Conservation (phyloP, 2,329 filamentous ascomycete species). For the Lachnum nothofagi region DNA sequence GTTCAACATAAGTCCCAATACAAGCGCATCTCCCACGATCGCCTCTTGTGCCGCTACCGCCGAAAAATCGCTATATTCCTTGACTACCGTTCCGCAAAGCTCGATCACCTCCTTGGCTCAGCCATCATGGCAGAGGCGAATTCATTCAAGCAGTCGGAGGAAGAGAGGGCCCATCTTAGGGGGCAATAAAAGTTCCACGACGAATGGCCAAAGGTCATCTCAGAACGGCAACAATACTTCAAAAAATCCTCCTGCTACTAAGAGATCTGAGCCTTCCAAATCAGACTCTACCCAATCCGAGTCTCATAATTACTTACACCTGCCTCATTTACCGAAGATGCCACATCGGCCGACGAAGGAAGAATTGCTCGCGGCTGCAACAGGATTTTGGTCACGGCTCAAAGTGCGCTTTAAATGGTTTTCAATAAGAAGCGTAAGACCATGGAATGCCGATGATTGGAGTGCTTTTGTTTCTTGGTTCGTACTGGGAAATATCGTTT, state of each 20-base stretch:
- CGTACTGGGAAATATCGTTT: slow-evolving; percentile 84
- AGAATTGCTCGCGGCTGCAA: slow-evolving; percentile 85
- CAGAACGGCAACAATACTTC: slow-evolving; percentile 20
- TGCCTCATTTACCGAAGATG: slow-evolving; percentile 58
- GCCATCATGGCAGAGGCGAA: slow-evolving; percentile 27
- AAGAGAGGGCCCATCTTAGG: slow-evolving; percentile 22
- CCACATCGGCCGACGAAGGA: slow-evolving; percentile 90
- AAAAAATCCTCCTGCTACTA: slow-evolving; percentile 13
- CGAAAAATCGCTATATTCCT: slow-evolving; percentile 25
- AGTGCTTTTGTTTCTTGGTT: slow-evolving; percentile 95
- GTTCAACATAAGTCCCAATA: slow-evolving; percentile 39
- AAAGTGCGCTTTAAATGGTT: slow-evolving; percentile 97
- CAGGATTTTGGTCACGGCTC: slow-evolving; percentile 83
- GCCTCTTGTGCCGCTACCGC: slow-evolving; percentile 18
- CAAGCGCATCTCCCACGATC: slow-evolving; percentile 30
- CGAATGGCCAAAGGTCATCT: slow-evolving; percentile 21
- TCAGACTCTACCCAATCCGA: slow-evolving; percentile 27
- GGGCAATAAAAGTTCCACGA: slow-evolving; percentile 31
- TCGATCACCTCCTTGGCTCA: slow-evolving; percentile 15
- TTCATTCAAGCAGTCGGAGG: slow-evolving; percentile 28
- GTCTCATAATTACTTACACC: slow-evolving; percentile 50
- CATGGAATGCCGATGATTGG: slow-evolving; percentile 95
- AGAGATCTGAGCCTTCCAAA: slow-evolving; percentile 11
- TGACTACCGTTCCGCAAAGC: slow-evolving; percentile 9
- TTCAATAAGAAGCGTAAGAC: slow-evolving; percentile 85